Evolutionary conservation across 2,329 filamentous ascomycete genomes (phyloP), one percentile per base, ranked within the genome.

Genomic region (Beauveria medogensis): DNA sequence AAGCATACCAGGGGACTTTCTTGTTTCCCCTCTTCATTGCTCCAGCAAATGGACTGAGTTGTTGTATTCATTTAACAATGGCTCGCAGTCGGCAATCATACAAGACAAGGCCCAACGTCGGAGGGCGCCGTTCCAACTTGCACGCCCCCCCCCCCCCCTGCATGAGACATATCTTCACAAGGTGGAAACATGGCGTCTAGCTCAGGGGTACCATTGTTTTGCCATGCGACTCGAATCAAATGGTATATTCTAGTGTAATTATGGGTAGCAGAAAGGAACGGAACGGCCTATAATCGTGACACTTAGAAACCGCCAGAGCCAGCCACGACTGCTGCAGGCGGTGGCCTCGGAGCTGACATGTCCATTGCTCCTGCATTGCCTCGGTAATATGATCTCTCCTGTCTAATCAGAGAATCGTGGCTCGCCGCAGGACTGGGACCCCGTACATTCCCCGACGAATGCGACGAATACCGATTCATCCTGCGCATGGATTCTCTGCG

Each of bases 391-490:
- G 60, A 41, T 24, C 48, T 52, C 48, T 62, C 53, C 14, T 52
- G 51, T 22, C 55, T 46, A 43, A 59, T 55, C 30, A 62, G 55
- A 26, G 60, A 62, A 40, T 62, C 55, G 14, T 62, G 26, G 20
- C 60, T 62, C n/a, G 56, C 60, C 41, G 50, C 55, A 6, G 60
- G 60, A 30, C 60, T 62, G 12, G 55, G 60, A 2, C 60, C 60
- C 5, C 55, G 47, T 34, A 47, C 37, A 9, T 48, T 48, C 2
- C 26, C 43, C 16, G 51, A 50, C 6, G 50, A 59, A 14, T 59
- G 60, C 4, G 59, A 60, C 5, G 60, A 62, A 14, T 62, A 51
- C 0, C 60, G 48, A 9, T 62, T 56, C 50, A 51, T 44, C 26
- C 55, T 53, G 30, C 55, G 55, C 20, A 55, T 40, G 9, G 52